Conservation (phyloP, 164 flowering plant species). For the Magnolia sinica region DNA sequence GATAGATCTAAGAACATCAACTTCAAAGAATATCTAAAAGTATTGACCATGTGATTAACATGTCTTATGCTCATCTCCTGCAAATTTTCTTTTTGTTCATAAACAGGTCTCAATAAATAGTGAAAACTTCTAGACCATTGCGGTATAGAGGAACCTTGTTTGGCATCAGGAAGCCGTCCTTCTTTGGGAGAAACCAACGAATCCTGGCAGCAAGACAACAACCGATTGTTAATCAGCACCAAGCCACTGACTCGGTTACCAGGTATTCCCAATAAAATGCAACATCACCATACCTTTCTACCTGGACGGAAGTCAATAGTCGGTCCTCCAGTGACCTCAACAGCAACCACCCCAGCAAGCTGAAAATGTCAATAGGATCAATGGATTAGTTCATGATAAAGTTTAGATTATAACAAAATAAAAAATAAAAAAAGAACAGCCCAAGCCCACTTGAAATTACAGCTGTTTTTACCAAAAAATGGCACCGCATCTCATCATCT, state of each 20-base stretch:
- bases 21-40: too few species aligned
- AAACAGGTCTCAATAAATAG: neutral
- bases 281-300: constrained; percentile 58
- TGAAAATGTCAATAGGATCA: constrained; percentile 23
- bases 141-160: constrained; percentile 46
- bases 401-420: too few species aligned
- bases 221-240: neutral
- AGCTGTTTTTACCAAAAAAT: neutral
- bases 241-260: neutral
- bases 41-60: too few species aligned
- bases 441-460: neutral
- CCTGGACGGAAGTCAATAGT: constrained; percentile 88
- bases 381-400: neutral
- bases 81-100: neutral
- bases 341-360: constrained; percentile 99
- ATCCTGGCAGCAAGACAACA: constrained; percentile 44
- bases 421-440: neutral
- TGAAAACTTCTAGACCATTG: neutral
- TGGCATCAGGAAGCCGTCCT: constrained; percentile 90
- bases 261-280: constrained; percentile 9
- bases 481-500: neutral
- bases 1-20: too few species aligned
- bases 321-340: constrained; percentile 96
- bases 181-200: constrained; percentile 68
- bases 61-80: too few species aligned